Conservation (phyloP, 2,329 filamentous ascomycete genomes). For the Paraphoma chrysanthemicola region DNA sequence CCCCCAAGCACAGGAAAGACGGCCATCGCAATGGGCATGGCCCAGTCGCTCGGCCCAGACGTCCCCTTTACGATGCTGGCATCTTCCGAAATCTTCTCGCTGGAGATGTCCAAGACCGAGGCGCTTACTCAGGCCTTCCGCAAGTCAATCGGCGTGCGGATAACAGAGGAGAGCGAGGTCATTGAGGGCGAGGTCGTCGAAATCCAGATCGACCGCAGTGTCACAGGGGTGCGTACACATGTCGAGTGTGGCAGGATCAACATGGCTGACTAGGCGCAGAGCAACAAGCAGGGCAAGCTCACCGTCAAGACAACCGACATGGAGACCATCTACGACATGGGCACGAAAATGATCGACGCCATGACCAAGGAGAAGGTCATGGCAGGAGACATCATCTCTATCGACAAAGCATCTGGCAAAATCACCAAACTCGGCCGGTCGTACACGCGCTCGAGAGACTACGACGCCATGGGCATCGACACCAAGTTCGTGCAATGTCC, state of each 20-base stretch:
- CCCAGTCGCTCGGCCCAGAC: conserved; percentile 90
- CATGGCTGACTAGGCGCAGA: conserved; percentile 51
- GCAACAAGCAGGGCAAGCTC: conserved; percentile 97
- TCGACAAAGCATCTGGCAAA: conserved; percentile 97
- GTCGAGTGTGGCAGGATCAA: not conserved
- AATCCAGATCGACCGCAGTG: conserved; percentile 96
- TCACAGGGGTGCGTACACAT: conserved; percentile 72
- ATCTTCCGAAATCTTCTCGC: conserved; percentile 95
- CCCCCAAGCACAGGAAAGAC: conserved; percentile 98
- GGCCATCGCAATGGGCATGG: conserved; percentile 98
- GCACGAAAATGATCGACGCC: conserved; percentile 98
- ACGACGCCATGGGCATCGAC: conserved; percentile 98
- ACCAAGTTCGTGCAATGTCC: conserved; percentile 98
- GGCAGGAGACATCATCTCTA: conserved; percentile 97
- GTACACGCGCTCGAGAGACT: conserved; percentile 93
- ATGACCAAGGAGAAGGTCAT: conserved; percentile 99
- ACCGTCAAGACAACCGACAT: conserved; percentile 99
- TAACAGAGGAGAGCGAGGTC: conserved; percentile 98
- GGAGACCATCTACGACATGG: conserved; percentile 99
- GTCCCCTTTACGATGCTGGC: conserved; percentile 97
- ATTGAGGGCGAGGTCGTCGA: conserved; percentile 99
- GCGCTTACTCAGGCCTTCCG: conserved; percentile 98
- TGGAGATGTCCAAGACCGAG: conserved; percentile 99
- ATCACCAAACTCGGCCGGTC: conserved; percentile 97
- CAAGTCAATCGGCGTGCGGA: conserved; percentile 96